Conservation (phyloP, 371 early-diverging fungal genomes). For the Mucor piriformis region DNA sequence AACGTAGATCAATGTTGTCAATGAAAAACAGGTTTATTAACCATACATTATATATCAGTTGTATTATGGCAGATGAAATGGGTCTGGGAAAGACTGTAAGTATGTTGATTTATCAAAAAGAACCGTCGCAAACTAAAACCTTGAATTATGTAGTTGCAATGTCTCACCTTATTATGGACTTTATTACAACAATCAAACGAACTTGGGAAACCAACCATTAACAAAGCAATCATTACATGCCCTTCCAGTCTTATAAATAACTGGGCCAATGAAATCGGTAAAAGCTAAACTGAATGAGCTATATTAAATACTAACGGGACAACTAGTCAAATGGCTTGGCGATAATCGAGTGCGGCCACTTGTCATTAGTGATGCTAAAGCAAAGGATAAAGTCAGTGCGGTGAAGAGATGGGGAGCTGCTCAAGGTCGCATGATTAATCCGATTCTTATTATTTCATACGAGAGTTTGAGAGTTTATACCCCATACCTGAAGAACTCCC, state of each 20-base stretch:
- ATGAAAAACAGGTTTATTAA: background rate
- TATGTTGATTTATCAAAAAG: no score
- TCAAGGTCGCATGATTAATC: constrained; percentile 84
- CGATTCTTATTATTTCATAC: constrained; percentile 93
- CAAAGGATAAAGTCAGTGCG: constrained; percentile 80
- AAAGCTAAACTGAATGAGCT: background rate
- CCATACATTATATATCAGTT: constrained; percentile 55
- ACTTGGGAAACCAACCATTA: constrained; percentile 87
- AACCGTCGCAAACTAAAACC: no score
- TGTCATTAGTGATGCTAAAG: constrained; percentile 77
- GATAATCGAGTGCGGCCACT: constrained; percentile 77
- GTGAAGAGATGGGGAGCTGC: constrained; percentile 81
- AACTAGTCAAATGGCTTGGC: constrained; percentile 91
- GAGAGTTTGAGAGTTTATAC: constrained; percentile 89
- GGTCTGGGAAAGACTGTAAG: constrained; percentile 89
- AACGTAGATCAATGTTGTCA: no score
- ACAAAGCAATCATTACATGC: constrained; percentile 88
- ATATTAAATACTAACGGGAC: no score
- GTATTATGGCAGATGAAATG: constrained; percentile 99
- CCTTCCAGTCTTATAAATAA: constrained; percentile 84
- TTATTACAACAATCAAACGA: constrained; percentile 87
- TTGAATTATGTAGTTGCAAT: no score
- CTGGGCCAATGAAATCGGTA: constrained; percentile 85
- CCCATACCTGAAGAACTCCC: constrained; percentile 69
- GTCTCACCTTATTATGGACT: constrained; percentile 94